Conservation (phyloP, 495 filamentous ascomycete species). For the Podospora sp. region DNA sequence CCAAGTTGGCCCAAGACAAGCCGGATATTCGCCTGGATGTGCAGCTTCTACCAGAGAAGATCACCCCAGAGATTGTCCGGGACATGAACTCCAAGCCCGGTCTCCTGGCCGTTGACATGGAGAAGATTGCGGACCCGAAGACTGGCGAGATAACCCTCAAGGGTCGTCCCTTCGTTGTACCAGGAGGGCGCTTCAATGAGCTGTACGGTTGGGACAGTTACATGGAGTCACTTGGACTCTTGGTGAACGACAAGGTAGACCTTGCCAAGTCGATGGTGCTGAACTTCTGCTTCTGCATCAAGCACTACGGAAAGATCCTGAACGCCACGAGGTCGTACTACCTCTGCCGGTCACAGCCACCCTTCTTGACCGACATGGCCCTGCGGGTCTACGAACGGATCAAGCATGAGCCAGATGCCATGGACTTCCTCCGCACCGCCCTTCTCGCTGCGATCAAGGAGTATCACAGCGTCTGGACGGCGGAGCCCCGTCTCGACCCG, state of each 20-base stretch:
- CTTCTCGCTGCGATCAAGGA: constrained; percentile 95
- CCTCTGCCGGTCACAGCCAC: constrained; percentile 87
- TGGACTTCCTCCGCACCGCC: constrained; percentile 75
- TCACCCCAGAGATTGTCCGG: constrained; percentile 71
- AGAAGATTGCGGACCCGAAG: constrained; percentile 62
- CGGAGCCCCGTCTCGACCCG: constrained; percentile 75
- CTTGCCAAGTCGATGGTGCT: constrained; percentile 89
- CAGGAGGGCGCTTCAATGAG: constrained; percentile 96
- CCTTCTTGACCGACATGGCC: constrained; percentile 97
- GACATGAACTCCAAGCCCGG: constrained; percentile 84
- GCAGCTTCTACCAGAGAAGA: constrained; percentile 67
- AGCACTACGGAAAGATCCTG: constrained; percentile 96
- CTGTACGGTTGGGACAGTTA: constrained; percentile 97
- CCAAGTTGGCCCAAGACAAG: constrained; percentile 66
- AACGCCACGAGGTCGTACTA: constrained; percentile 98
- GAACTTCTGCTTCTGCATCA: constrained; percentile 97
- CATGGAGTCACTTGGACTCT: constrained; percentile 87
- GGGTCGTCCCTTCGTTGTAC: constrained; percentile 94
- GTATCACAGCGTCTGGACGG: constrained; percentile 89
- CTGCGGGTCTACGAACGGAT: constrained; percentile 87
- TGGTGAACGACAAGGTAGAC: constrained; percentile 78
- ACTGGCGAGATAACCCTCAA: constrained; percentile 66
- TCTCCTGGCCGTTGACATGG: constrained; percentile 86
- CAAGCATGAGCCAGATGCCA: constrained; percentile 71
- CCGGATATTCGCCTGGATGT: constrained; percentile 89